Evolutionary conservation across 371 early-diverging fungal genomes (phyloP), one percentile per base, ranked within the genome.

Genomic region (Apophysomyces trapeziformis): DNA sequence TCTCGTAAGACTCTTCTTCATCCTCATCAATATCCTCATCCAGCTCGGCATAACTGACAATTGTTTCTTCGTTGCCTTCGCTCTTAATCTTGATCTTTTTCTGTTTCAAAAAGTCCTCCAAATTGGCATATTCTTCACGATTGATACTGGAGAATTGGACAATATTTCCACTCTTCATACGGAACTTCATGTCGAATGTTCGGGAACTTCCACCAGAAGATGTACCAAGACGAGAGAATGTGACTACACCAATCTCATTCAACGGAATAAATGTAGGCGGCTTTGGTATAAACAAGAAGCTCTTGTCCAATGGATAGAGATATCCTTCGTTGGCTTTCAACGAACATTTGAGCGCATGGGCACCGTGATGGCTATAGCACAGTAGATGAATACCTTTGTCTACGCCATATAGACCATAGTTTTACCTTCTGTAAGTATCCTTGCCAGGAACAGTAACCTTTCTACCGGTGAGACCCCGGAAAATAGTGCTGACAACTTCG

Each of bases 301-400:
- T 90, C 70, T 93, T 93, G 66, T 95, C 96, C 60, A 99, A 85
- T 2, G 97, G 98, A 74, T 97, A 99, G 36, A 99, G 78, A 66
- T 90, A 90, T 46, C 99, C 99, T 80, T 99, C 99, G 84, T 94
- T 97, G 57, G 99, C 99, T 80, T 99, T 99, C 83, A 93, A 88
- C 16, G 98, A 96, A 71, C 99, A 99, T 77, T 98, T 98, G 69
- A 99, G 78, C 9, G 96, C 95, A 64, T 85, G 83, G n/a, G 88
- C 82, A 26, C 88, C 89, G 67, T 93, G 92, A 64, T 89, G 86
- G 66, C 92, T 90, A 65, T 26, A 26, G 7, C 21, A 39, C 47
- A 38, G 46, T 26, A 50, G 54, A 61, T 36, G 37, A 66, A 50
- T 60, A 44, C 14, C 43, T 26, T 26, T 26, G 1, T 26, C 0